A percentile compares a stretch with the other conserved stretches of the same genome.
These are phyloP conservation scores for Cnidoscolus chayamansa DNA, from an alignment of 441 rosid genomes.

Conservation along the genomic window DNA sequence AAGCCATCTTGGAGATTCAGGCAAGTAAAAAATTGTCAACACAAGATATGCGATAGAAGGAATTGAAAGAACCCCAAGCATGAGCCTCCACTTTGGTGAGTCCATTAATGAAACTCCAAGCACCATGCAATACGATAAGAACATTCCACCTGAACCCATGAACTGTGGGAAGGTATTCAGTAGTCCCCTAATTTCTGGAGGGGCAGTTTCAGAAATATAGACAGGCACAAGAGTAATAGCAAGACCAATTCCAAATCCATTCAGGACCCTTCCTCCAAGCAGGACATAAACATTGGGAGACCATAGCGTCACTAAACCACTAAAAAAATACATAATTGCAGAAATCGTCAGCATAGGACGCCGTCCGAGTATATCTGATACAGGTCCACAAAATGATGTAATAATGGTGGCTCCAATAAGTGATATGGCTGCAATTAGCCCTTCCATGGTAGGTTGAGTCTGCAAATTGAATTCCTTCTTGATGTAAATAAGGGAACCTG, in stretches of 20 bases:
- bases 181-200: conserved; percentile 72
- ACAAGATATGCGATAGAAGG: conserved; percentile 50
- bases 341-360: conserved; percentile 71
- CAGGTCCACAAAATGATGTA: conserved; percentile 70
- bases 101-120: conserved; percentile 66
- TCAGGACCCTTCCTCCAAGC: conserved; percentile 58
- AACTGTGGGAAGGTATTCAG: conserved; percentile 82
- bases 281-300: conserved; percentile 73
- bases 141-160: conserved; percentile 83
- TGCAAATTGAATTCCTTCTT: conserved; percentile 62
- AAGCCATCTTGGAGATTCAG: conserved; percentile 91
- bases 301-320: conserved; percentile 72
- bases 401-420: conserved; percentile 73
- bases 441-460: conserved; percentile 61
- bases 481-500: conserved; percentile 60
- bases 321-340: conserved; percentile 53
- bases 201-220: conserved; percentile 88
- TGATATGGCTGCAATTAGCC: conserved; percentile 76
- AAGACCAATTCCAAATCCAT: conserved; percentile 77
- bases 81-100: conserved; percentile 71
- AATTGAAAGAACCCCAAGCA: conserved; percentile 75
- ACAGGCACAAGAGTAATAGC: conserved; percentile 74
- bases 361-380: conserved; percentile 60
- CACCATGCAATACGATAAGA: conserved; percentile 68
- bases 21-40: conserved; percentile 58